phyloP scores from a whole-genome alignment of 225 moss, liverwort and hornwort genomes.

The Physcomitrium patens region DNA sequence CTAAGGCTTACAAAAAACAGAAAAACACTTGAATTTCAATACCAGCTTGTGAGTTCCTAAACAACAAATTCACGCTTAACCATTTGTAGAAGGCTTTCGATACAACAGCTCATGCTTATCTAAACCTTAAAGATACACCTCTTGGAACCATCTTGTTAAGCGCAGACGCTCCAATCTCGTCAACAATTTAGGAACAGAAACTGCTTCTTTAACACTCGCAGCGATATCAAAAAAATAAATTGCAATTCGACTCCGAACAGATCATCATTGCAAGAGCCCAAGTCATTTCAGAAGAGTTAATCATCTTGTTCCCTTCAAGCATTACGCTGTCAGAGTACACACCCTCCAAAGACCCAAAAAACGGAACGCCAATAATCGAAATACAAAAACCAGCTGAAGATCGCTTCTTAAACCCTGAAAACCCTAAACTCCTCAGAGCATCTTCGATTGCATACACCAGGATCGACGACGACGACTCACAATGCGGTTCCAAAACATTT shows the following conservation, averaged over 20 bases:
- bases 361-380: not conserved
- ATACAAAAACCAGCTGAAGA: not conserved
- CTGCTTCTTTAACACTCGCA: not conserved
- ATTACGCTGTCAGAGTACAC: not conserved
- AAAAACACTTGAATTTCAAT: no score
- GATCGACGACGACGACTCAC: no score
- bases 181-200: not conserved
- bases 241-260: not conserved
- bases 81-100: not conserved
- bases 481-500: no score
- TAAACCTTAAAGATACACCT: not conserved
- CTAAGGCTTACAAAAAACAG: no score
- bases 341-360: not conserved
- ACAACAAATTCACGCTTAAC: not conserved
- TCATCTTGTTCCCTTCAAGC: not conserved
- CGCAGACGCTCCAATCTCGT: conserved; percentile 4
- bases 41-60: not conserved
- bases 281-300: not conserved
- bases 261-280: not conserved
- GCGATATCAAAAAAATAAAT: not conserved
- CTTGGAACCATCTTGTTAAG: not conserved
- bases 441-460: no score
- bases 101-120: not conserved
- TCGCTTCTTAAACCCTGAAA: not conserved
- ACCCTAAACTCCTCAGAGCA: no score